Conservation (phyloP, 345 rosid genomes). For the Gossypium anomalum region DNA sequence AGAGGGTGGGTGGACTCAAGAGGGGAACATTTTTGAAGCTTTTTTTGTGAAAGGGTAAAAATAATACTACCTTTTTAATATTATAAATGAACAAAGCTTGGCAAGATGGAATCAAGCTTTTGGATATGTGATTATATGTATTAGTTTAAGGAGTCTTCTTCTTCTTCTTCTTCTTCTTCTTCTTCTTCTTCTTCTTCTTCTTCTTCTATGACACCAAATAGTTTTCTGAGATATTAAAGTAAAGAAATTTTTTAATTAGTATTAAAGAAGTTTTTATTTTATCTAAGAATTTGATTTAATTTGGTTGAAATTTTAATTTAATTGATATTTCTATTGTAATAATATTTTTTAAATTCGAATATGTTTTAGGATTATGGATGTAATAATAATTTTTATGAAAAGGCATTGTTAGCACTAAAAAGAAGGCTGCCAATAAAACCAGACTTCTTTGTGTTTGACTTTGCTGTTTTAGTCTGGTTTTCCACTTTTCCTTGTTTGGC, state of each 20-base stretch:
- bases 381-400: neutral
- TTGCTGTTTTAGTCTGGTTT: conserved; percentile 16
- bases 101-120: conserved; percentile 8
- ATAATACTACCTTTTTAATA: neutral
- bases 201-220: neutral
- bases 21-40: conserved; percentile 14
- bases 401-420: neutral
- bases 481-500: neutral
- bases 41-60: conserved; percentile 7
- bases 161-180: neutral
- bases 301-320: too few relatives aligned
- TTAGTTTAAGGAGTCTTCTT: neutral
- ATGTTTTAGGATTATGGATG: neutral
- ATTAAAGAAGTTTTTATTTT: too few relatives aligned
- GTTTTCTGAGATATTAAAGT: neutral
- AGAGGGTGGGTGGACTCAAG: neutral
- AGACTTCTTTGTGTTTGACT: conserved; percentile 35
- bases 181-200: too few relatives aligned
- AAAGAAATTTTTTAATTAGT: too few relatives aligned
- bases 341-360: too few relatives aligned
- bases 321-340: too few relatives aligned
- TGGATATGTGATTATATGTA: conserved; percentile 7
- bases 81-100: neutral
- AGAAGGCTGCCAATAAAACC: neutral
- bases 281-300: too few relatives aligned